A percentile compares a stretch with the other conserved stretches of the same genome.
phyloP scores from a whole-genome alignment of 345 rosid species.

The Euphorbia pulcherrima region DNA sequence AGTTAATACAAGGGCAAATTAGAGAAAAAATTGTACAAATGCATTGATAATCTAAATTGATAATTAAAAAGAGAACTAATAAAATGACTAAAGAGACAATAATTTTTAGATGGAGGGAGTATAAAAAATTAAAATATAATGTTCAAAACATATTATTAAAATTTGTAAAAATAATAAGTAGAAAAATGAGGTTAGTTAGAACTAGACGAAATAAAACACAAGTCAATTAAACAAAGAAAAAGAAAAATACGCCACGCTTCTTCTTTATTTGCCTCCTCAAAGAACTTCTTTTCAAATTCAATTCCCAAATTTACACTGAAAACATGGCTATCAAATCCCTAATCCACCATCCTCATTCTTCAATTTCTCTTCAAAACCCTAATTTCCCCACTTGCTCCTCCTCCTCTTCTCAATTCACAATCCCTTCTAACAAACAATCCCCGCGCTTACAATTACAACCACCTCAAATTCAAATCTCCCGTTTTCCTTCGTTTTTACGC shows the following conservation, averaged over 20 bases:
- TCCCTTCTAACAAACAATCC: constrained; percentile 15
- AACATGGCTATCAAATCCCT: constrained; percentile 44
- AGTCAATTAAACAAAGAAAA: neutral
- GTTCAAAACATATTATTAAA: too few relatives aligned
- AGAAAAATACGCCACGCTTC: constrained; percentile 1
- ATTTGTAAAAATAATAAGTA: too few relatives aligned
- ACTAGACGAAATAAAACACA: neutral
- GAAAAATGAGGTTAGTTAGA: neutral
- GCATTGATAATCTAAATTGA: too few relatives aligned
- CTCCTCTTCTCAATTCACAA: constrained; percentile 18
- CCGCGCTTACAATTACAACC: constrained; percentile 8
- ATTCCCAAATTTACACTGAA: neutral
- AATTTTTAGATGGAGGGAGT: too few relatives aligned
- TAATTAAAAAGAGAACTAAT: too few relatives aligned
- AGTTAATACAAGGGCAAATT: too few relatives aligned
- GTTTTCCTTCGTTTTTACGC: constrained; percentile 11
- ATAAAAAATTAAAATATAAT: too few relatives aligned
- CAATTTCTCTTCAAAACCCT: constrained; percentile 22
- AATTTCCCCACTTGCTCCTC: constrained; percentile 16
- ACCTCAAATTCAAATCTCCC: constrained; percentile 6
- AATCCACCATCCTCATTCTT: constrained; percentile 21
- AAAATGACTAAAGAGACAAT: too few relatives aligned
- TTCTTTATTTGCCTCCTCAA: neutral
- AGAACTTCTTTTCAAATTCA: neutral
- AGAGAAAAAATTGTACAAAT: too few relatives aligned